A percentile compares a stretch with the other conserved stretches of the same genome.
phyloP scores from a whole-genome alignment of 495 filamentous ascomycete species.

The Aspergillus avenaceus region DNA sequence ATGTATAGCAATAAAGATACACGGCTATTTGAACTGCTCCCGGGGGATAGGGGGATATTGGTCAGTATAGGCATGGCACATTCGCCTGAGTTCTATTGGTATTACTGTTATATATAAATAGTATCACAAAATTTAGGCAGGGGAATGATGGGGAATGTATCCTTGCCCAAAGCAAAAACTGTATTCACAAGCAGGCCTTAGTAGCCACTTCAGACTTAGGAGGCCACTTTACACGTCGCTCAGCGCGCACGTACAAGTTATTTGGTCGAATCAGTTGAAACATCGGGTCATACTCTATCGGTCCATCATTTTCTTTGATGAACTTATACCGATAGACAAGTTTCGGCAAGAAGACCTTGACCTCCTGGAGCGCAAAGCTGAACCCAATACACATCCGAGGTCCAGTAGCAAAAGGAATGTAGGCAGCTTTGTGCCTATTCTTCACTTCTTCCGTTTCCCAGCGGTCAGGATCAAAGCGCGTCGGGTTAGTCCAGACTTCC shows the following conservation, averaged over 20 bases:
- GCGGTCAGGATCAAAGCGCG: slow-evolving; percentile 49
- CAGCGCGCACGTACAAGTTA: slow-evolving; percentile 49
- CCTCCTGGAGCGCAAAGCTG: slow-evolving; percentile 53
- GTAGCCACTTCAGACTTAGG: slow-evolving; percentile 4
- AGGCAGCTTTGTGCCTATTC: slow-evolving; percentile 37
- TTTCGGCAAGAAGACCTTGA: slow-evolving; percentile 48
- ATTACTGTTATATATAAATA: no score
- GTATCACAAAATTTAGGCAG: no score
- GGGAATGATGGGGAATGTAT: no score
- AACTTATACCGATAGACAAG: slow-evolving; percentile 53
- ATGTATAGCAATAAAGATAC: no score
- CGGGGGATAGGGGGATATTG: no score
- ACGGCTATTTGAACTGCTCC: no score
- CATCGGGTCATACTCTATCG: slow-evolving; percentile 52
- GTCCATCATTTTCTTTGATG: slow-evolving; percentile 31
- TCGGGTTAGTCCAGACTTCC: slow-evolving; percentile 47
- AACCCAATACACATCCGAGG: slow-evolving; percentile 53
- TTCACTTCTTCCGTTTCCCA: slow-evolving; percentile 50
- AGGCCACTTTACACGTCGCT: slow-evolving; percentile 44
- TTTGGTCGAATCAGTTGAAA: slow-evolving; percentile 52
- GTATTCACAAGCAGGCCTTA: no score
- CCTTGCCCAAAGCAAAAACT: background rate
- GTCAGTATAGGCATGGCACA: no score
- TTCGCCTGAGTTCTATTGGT: no score
- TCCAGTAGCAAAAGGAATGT: slow-evolving; percentile 51